Evolutionary conservation across 495 filamentous ascomycete species (phyloP).

Genomic region (Penicillium bialowiezense): DNA sequence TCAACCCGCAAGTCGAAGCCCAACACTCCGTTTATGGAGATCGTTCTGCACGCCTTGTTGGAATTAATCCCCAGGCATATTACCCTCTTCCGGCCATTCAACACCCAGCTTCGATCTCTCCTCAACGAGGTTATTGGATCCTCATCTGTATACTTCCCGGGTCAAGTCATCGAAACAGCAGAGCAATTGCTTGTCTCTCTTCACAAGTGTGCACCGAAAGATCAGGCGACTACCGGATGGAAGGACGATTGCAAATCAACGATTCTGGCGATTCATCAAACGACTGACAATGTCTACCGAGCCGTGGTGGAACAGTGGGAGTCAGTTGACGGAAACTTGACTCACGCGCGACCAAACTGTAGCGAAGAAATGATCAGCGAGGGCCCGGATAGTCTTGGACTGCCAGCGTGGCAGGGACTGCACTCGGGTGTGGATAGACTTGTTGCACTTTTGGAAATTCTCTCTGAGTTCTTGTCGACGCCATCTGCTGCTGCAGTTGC

Average conservation of each 20-base stretch:
- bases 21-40: constrained; percentile 52
- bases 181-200: constrained; percentile 63
- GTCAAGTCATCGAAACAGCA: constrained; percentile 48
- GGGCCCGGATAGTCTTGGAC: constrained; percentile 43
- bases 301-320: constrained; percentile 76
- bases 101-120: constrained; percentile 60
- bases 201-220: constrained; percentile 73
- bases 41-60: constrained; percentile 60
- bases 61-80: constrained; percentile 73
- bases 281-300: constrained; percentile 71
- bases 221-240: constrained; percentile 72
- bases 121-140: constrained; percentile 47
- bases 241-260: constrained; percentile 55
- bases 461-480: constrained; percentile 54
- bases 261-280: constrained; percentile 60
- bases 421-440: constrained; percentile 67
- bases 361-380: constrained; percentile 38
- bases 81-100: constrained; percentile 73
- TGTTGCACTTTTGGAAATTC: constrained; percentile 52
- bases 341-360: constrained; percentile 25
- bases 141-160: constrained; percentile 38
- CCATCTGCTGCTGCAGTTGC: constrained; percentile 59
- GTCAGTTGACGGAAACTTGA: constrained; percentile 42
- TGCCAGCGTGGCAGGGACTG: constrained; percentile 69
- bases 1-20: constrained; percentile 42